Percentiles rank a stretch among this genome's conserved stretches.
phyloP scores from a whole-genome alignment of 768 basidiomycete species.

The Lactifluus subvellereus region DNA sequence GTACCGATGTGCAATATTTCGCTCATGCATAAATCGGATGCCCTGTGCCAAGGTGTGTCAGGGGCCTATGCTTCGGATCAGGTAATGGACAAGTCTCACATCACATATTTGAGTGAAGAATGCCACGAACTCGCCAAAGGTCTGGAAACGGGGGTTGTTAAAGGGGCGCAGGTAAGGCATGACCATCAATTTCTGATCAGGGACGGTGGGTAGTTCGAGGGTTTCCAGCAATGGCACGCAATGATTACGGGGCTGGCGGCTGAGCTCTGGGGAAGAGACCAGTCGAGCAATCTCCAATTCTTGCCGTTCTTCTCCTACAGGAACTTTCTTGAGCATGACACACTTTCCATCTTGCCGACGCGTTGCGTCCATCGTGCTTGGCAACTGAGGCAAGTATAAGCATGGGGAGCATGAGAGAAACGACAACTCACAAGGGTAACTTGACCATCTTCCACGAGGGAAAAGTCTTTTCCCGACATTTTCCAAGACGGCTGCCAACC shows the following conservation, averaged over 20 bases:
- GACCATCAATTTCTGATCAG: constrained; percentile 13
- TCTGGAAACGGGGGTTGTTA: constrained; percentile 2
- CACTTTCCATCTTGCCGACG: constrained; percentile 13
- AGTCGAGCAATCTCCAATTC: constrained; percentile 1
- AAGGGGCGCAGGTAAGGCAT: constrained; percentile 21
- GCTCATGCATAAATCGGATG: neutral
- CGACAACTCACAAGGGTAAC: neutral
- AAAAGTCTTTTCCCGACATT: neutral
- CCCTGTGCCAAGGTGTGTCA: constrained; percentile 19
- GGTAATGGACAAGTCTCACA: neutral
- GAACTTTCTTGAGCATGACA: constrained; percentile 22
- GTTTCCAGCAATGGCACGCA: neutral
- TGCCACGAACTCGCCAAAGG: too few relatives aligned
- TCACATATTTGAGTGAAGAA: neutral
- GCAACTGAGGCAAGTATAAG: neutral
- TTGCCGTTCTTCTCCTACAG: neutral
- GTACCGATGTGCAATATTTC: constrained; percentile 29
- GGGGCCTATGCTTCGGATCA: neutral
- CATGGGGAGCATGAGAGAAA: neutral
- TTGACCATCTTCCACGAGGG: neutral
- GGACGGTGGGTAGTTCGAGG: neutral
- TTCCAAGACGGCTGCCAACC: constrained; percentile 4
- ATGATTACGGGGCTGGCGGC: neutral
- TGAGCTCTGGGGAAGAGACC: constrained; percentile 5
- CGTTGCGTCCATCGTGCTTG: constrained; percentile 16